Percentiles rank a stretch among this genome's conserved stretches.
Evolutionary conservation across 129 eudicot species (phyloP).

Genomic region (Sambucus nigra): DNA sequence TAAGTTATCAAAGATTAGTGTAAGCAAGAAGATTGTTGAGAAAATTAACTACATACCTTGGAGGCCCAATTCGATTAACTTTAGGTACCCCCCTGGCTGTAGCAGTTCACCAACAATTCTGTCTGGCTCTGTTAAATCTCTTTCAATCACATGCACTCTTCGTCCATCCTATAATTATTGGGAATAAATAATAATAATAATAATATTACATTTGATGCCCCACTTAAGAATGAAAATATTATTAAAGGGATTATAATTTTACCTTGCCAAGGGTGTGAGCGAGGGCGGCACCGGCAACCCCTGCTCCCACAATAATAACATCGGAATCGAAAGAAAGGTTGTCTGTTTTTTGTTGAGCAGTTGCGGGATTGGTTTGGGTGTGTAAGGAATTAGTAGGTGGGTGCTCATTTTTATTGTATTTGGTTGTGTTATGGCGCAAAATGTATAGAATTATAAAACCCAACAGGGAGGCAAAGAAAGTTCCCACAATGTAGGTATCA

Average conservation of each 20-base stretch:
- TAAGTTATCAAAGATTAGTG: too few relatives aligned
- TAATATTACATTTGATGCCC: neutral
- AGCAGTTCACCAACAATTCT: conserved; percentile 67
- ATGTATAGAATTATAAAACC: conserved; percentile 33
- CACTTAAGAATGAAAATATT: neutral
- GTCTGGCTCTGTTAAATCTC: conserved; percentile 63
- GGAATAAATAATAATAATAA: neutral
- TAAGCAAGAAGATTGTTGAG: too few relatives aligned
- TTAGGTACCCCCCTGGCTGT: conserved; percentile 69
- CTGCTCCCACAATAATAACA: conserved; percentile 61
- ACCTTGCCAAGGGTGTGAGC: conserved; percentile 62
- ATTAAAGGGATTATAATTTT: conserved; percentile 6
- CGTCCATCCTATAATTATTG: conserved; percentile 46
- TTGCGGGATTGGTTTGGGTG: conserved; percentile 12
- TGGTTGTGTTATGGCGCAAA: conserved; percentile 14
- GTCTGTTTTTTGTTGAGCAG: conserved; percentile 7
- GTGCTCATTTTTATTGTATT: conserved; percentile 8
- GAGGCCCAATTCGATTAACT: conserved; percentile 54
- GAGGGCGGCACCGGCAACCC: conserved; percentile 64
- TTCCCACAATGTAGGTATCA: conserved; percentile 35
- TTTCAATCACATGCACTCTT: conserved; percentile 50
- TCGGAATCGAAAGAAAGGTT: conserved; percentile 6
- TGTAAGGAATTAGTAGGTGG: neutral
- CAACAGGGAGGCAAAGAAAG: conserved; percentile 29
- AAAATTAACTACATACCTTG: conserved; percentile 29